Evolutionary conservation across 2,329 filamentous ascomycete species (phyloP).

Genomic region (Xylariales sp.): DNA sequence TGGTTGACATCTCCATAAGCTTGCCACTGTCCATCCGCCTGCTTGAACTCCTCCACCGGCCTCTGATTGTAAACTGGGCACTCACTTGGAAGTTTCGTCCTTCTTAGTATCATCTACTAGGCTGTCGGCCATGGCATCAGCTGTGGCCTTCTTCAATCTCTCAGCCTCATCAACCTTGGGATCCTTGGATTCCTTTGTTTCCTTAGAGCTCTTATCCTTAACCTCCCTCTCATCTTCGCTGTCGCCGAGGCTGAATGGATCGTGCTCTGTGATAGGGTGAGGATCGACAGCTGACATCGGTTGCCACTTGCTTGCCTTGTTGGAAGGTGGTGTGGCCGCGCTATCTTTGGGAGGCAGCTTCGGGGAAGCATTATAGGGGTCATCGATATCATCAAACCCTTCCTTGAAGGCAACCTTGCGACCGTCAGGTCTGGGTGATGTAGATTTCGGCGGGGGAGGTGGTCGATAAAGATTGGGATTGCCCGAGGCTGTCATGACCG

Average conservation of each 20-base stretch:
- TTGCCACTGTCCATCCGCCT: too few species aligned
- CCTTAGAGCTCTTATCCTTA: slow-evolving; percentile 59
- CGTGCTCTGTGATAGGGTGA: slow-evolving; percentile 80
- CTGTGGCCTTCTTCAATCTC: slow-evolving; percentile 61
- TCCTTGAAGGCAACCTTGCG: slow-evolving; percentile 56
- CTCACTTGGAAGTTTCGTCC: slow-evolving; percentile 7
- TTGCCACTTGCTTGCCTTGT: slow-evolving; percentile 93
- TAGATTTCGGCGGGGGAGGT: slow-evolving; percentile 49
- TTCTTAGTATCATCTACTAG: slow-evolving; percentile 29
- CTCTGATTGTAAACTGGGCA: too few species aligned
- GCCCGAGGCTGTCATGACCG: slow-evolving; percentile 55
- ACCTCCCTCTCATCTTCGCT: slow-evolving; percentile 86
- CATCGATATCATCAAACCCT: slow-evolving; percentile 73
- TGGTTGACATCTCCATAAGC: too few species aligned
- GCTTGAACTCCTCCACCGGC: too few species aligned
- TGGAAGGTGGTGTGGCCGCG: slow-evolving; percentile 32
- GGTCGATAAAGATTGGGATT: slow-evolving; percentile 74
- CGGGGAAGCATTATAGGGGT: slow-evolving; percentile 66
- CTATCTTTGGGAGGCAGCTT: slow-evolving; percentile 48
- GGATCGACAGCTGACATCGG: slow-evolving; percentile 83
- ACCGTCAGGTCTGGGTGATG: slow-evolving; percentile 47
- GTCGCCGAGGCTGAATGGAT: slow-evolving; percentile 94
- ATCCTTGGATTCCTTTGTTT: too few species aligned
- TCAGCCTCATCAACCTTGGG: slow-evolving; percentile 52
- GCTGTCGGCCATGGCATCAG: slow-evolving; percentile 55